A percentile compares a stretch with the other conserved stretches of the same genome.
Evolutionary conservation across 2,329 filamentous ascomycete species (phyloP).

Genomic region (Apiospora sp.): DNA sequence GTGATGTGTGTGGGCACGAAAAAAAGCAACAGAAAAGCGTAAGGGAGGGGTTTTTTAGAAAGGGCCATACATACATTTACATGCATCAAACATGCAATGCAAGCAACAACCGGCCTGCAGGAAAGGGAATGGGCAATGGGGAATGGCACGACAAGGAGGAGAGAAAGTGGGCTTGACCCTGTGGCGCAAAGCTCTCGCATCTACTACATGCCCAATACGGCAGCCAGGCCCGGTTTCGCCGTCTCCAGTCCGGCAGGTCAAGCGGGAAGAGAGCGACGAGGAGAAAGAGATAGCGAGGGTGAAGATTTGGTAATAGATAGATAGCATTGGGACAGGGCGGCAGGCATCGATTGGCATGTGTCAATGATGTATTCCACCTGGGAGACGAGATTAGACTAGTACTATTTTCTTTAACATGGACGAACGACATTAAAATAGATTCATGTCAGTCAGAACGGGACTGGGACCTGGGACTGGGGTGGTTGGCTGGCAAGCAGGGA

Average conservation of each 20-base stretch:
- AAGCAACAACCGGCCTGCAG: conserved; percentile 8
- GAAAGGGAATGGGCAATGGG: neutral
- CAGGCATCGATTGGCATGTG: neutral
- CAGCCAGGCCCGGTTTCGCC: conserved; percentile 13
- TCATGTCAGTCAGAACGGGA: neutral
- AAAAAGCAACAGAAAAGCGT: neutral
- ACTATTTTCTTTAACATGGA: neutral
- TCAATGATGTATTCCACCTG: neutral
- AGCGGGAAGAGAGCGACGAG: neutral
- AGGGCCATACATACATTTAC: neutral
- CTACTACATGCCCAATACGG: neutral
- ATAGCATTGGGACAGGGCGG: too few species aligned
- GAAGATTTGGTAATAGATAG: too few species aligned
- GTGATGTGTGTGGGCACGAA: neutral
- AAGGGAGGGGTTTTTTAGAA: neutral
- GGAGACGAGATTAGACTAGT: neutral
- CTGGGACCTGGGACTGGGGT: too few species aligned
- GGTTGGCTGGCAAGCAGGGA: too few species aligned
- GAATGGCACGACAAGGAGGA: neutral
- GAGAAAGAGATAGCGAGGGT: too few species aligned
- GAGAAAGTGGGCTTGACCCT: conserved; percentile 7
- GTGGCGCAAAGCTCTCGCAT: neutral
- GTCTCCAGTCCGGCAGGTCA: neutral
- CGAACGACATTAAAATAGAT: neutral
- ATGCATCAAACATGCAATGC: neutral